Conservation (phyloP, 1,139 yeast genomes). For the Hyphopichia pseudoburtonii region DNA sequence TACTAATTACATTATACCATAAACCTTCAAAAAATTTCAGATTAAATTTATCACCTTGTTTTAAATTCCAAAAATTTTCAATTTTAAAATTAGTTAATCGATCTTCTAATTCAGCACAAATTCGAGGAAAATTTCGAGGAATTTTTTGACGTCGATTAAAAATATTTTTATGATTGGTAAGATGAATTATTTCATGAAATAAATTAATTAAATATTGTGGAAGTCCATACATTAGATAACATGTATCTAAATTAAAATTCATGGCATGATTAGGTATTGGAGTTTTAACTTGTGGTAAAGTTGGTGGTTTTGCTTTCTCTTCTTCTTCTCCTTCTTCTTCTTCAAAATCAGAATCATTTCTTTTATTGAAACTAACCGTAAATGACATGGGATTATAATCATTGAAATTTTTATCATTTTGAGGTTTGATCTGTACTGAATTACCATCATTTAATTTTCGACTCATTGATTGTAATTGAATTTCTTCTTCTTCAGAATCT, state of each 20-base stretch:
- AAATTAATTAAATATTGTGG: constrained; percentile 45
- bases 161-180: constrained; percentile 54
- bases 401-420: constrained; percentile 15
- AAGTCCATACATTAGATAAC: constrained; percentile 48
- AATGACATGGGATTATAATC: constrained; percentile 20
- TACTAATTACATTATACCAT: constrained; percentile 35
- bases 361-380: constrained; percentile 23
- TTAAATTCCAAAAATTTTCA: constrained; percentile 40
- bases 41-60: constrained; percentile 15
- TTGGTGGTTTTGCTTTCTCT: neutral
- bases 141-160: constrained; percentile 43
- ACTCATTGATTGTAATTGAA: too few relatives aligned
- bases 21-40: constrained; percentile 40
- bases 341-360: constrained; percentile 11
- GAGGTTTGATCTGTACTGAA: constrained; percentile 14
- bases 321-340: constrained; percentile 5
- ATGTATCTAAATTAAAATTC: constrained; percentile 9
- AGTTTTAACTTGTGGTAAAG: neutral
- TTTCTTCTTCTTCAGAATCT: constrained; percentile 7
- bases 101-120: constrained; percentile 57
- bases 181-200: constrained; percentile 45
- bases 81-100: constrained; percentile 45
- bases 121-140: constrained; percentile 55
- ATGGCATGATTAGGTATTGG: neutral
- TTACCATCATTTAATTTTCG: too few relatives aligned